These are phyloP conservation scores for Schoenoplectus triqueter DNA, from an alignment of 202 grass and related monocot species.

Conservation along the genomic window DNA sequence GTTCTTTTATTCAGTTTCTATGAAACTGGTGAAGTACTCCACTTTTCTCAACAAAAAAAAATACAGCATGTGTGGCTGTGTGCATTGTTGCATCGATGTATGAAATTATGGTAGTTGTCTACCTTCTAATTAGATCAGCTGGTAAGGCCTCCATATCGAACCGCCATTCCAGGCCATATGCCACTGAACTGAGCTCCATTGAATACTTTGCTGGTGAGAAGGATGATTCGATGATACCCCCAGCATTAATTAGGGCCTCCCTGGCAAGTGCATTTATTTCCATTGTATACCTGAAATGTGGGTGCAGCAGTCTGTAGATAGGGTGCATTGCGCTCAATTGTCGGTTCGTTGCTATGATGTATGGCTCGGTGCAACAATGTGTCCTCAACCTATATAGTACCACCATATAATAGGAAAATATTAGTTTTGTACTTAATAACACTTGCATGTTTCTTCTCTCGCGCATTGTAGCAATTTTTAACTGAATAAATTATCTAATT, in stretches of 20 bases:
- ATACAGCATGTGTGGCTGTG: no score
- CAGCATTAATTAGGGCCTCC: slow-evolving; percentile 38
- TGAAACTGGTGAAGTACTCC: no score
- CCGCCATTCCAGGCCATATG: slow-evolving; percentile 49
- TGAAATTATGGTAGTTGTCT: not conserved
- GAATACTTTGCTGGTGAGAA: slow-evolving; percentile 54
- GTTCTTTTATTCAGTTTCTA: no score
- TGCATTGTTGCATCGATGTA: not conserved
- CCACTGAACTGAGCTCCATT: slow-evolving; percentile 50
- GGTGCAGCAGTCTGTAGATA: slow-evolving; percentile 54
- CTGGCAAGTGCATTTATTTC: slow-evolving; percentile 63
- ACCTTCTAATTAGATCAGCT: slow-evolving; percentile 60
- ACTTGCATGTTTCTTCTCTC: no score
- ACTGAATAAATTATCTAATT: not conserved
- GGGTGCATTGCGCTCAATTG: slow-evolving; percentile 70
- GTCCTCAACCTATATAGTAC: slow-evolving; percentile 52
- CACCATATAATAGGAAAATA: not conserved
- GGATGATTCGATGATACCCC: slow-evolving; percentile 54
- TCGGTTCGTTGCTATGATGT: slow-evolving; percentile 63
- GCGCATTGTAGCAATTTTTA: not conserved
- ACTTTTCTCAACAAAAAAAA: no score
- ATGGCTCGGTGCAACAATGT: slow-evolving; percentile 65
- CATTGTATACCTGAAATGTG: slow-evolving; percentile 72
- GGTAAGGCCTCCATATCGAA: slow-evolving; percentile 76
- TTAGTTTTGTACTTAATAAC: not conserved